Conservation (phyloP, 2,329 filamentous ascomycete species). For the Ascomycota sp. region DNA sequence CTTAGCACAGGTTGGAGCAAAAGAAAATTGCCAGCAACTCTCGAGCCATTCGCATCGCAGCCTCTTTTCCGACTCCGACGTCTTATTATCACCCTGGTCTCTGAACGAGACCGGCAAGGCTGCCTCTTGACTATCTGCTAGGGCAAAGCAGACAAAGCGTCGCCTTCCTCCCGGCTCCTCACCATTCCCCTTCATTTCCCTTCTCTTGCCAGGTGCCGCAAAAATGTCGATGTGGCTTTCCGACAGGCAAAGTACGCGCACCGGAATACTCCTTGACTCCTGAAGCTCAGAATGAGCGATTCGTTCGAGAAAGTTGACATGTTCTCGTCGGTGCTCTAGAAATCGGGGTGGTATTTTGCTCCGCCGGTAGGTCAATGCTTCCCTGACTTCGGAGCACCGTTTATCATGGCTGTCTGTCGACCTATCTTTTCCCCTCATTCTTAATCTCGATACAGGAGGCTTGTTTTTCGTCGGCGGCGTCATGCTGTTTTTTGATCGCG, state of each 20-base stretch:
- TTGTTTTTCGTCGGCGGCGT: constrained; percentile 92
- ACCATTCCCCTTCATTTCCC: background rate
- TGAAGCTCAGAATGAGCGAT: too few species aligned
- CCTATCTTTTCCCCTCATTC: background rate
- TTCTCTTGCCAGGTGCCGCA: too few species aligned
- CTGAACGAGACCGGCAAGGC: too few species aligned
- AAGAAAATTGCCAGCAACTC: too few species aligned
- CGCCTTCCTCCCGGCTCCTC: background rate
- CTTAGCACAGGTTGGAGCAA: too few species aligned
- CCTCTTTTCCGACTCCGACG: too few species aligned
- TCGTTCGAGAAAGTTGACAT: background rate
- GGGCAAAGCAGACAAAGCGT: too few species aligned
- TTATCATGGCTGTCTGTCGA: background rate
- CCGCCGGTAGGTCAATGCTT: constrained; percentile 51
- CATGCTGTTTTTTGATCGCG: constrained; percentile 91
- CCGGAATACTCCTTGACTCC: background rate
- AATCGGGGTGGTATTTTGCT: constrained; percentile 93
- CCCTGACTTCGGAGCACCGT: too few species aligned
- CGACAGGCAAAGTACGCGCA: background rate
- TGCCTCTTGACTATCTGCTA: too few species aligned
- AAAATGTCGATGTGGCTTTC: background rate
- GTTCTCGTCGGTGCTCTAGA: constrained; percentile 31
- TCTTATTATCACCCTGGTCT: too few species aligned
- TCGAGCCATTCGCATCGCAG: too few species aligned
- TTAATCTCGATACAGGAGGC: constrained; percentile 38